Base-by-base conservation (phyloP, 2,329 filamentous ascomycete species). In the Ophiostoma triangulosporum region DNA sequence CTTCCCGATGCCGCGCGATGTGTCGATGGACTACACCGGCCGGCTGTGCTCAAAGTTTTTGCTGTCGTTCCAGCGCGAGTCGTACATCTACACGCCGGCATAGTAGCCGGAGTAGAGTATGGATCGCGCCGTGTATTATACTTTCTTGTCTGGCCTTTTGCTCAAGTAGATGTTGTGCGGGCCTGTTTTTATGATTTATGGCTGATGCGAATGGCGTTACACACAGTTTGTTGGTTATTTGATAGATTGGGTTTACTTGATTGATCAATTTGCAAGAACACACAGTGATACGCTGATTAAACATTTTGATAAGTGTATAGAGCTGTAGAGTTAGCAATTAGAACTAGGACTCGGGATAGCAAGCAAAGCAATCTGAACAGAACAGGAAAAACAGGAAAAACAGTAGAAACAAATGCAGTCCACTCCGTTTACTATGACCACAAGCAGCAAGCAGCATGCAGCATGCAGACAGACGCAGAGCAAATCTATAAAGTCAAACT, bases 1-100 rank as follows among this genome's bases (percentile, higher is more conserved):
- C n/a, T 32, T 45, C n/a, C 48, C 51, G 14, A 32, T 24, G 32
- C 50, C 49, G 20, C 48, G 69, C 50, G 70, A 78, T 56, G 68
- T 74, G 15, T 68, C 72, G 15, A 64, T 70, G 35, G 68, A 76
- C 60, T 79, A 80, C 61, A 73, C 69, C 0, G 77, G 76, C 0
- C 70, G 75, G 12, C 66, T 80, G 48, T 65, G 75, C 52, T 68
- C 75, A 51, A 73, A 73, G 61, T 80, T 80, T 60, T 59, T 80
- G 53, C 64, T 79, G 22, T 79, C 75, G 0, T 80, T 80, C 59
- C 22, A 49, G 31, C 36, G 48, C n/a, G 50, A 53, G 20, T 14
- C 17, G 11, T 57, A 54, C 33, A 59, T 60, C 6, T 54, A 54
- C 17, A 56, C 54, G 4, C 50, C 50, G 26, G 43, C 26, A 29